Base-by-base conservation (phyloP, 495 filamentous ascomycete species). In the Aspergillus sparsus region DNA sequence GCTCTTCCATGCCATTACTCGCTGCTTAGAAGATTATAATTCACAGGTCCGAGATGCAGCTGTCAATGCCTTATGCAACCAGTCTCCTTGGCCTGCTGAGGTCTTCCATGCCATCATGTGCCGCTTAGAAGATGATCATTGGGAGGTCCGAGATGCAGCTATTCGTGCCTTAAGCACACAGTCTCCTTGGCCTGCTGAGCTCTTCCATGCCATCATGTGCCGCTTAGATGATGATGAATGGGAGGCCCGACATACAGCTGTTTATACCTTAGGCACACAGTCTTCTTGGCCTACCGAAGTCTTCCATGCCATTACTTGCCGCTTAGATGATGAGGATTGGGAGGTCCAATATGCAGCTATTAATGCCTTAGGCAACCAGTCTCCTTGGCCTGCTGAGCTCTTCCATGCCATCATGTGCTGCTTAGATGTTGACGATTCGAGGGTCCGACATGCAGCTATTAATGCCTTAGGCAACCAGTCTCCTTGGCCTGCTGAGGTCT, bases 321-420 rank as follows among this genome's bases (percentile, higher is more conserved):
- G 51, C 7, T 41, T 54, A 41, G 51, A 54, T 21, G 35, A 54
- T 31, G 27, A 41, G 18, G 53, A 55, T 41, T 3, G 4, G 12
- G 15, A 8, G 2, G 53, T 55, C 10, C 27, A 39, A 39, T 7
- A 13, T 2, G 51, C 51, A 21, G 51, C 51, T 8, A 9, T 54
- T 41, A 2, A 54, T 11, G 33, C 51, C 51, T 41, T 54, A 41
- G 35, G 35, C 35, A 41, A 16, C 3, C 51, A 41, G 21, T 54
- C 34, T 16, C 13, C 51, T n/a, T 41, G 33, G 51, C 51, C 51
- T 6, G n/a, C 33, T 10, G 51, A 54, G 35, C 39, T 27, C 34
- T 13, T 54, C 51, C 35, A 54, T 6, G 51, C 35, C 33, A 13
- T 41, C 34, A 41, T 54, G 15, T 39, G 34, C 34, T n/a, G 51